Evolutionary conservation across 176 grass and related monocot species (phyloP), one percentile per base, ranked within the genome.

Genomic region (Alloteropsis semialata): DNA sequence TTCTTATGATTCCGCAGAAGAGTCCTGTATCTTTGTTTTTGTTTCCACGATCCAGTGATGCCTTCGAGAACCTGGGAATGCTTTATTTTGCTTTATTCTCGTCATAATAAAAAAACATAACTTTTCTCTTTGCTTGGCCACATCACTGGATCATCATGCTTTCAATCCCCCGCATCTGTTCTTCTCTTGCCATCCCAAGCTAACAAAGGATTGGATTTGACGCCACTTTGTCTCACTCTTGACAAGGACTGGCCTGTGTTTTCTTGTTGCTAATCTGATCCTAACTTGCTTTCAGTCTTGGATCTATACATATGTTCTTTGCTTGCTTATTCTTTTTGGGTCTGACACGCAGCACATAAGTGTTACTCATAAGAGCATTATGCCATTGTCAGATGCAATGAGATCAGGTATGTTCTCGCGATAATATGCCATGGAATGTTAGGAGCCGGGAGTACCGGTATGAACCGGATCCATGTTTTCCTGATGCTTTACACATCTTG

Each of bases 401-500:
- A 75, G 3, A 58, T 24, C 21, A 37, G 29, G 32, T 42, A 76
- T 74, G 10, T 32, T 38, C n/a, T 74, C 53, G 32, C 39, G 46
- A 22, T 53, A 55, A 29, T 63, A 39, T 45, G 13, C 41, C 24
- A 16, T 25, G 48, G 7, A 56, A 76, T 66, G 6, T 55, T 12
- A 22, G 25, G 4, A 43, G 65, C 5, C 19, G 11, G 4, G 46
- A 19, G 0, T 29, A 53, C 54, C 16, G 24, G 68, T 80, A 65
- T 80, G 84, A 80, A 86, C 32, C 13, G 25, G 1, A 63, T 73
- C 25, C 17, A 64, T 73, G 84, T 27, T 22, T 6, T 18, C 16
- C 29, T 79, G 25, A 86, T 80, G 67, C 66, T 50, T 63, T 86
- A 45, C 15, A 50, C 54, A 17, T 30, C 51, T 50, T 70, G 53